Conservation (phyloP, 129 eudicot genomes). For the Erigeron canadensis region DNA sequence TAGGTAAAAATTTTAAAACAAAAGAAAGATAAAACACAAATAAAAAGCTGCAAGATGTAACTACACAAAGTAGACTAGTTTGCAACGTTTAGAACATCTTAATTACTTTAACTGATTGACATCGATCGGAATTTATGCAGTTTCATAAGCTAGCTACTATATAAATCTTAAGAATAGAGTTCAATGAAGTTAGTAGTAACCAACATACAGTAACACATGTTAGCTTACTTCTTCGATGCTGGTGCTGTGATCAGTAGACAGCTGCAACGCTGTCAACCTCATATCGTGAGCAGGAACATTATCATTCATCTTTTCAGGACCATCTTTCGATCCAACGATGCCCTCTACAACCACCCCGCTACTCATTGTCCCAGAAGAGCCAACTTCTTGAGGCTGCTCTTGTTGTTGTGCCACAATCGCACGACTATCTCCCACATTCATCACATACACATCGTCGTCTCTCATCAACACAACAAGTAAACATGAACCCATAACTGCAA, state of each 20-base stretch:
- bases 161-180: background rate
- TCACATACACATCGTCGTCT: conserved; percentile 96
- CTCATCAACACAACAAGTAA: conserved; percentile 86
- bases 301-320: conserved; percentile 31
- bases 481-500: conserved; percentile 97
- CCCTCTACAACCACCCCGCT: conserved; percentile 45
- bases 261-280: conserved; percentile 78
- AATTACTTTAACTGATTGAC: conserved; percentile 3
- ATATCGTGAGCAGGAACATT: conserved; percentile 36
- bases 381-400: conserved; percentile 28
- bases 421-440: conserved; percentile 94
- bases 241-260: conserved; percentile 95
- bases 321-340: conserved; percentile 49
- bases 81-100: conserved; percentile 3
- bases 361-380: conserved; percentile 30
- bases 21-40: no score
- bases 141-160: conserved; percentile 3
- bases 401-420: conserved; percentile 88
- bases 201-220: conserved; percentile 12
- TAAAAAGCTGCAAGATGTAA: background rate
- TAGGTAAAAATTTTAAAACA: no score
- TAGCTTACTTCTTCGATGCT: conserved; percentile 82
- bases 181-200: conserved; percentile 3
- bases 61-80: conserved; percentile 14
- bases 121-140: background rate